These are phyloP conservation scores for Grosmannia huntii DNA, from an alignment of 2,329 filamentous ascomycete genomes.

Conservation along the genomic window DNA sequence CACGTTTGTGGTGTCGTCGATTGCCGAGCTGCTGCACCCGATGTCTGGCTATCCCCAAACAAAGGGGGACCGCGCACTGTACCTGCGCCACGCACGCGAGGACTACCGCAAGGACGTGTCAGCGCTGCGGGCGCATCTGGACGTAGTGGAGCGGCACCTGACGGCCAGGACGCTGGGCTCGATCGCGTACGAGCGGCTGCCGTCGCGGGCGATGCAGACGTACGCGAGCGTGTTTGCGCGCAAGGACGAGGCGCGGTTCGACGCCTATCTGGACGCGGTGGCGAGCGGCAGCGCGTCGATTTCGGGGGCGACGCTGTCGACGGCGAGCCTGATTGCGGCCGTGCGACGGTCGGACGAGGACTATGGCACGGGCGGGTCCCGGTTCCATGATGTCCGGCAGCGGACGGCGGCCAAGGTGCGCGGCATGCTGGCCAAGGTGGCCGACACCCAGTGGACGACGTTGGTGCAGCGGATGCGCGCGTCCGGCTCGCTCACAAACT, in stretches of 20 bases:
- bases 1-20: constrained; percentile 42
- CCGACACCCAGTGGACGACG: constrained; percentile 41
- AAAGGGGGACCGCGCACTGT: constrained; percentile 28
- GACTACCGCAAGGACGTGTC: constrained; percentile 38
- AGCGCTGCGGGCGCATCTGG: constrained; percentile 37
- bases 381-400: no score
- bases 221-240: constrained; percentile 34
- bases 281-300: constrained; percentile 34
- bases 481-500: constrained; percentile 36
- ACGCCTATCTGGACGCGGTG: constrained; percentile 34
- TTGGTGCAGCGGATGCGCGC: constrained; percentile 45
- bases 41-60: constrained; percentile 14
- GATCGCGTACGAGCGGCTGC: constrained; percentile 45
- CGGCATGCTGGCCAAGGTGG: constrained; percentile 22
- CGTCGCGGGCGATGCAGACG: constrained; percentile 42
- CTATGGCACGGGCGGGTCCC: no score
- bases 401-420: no score
- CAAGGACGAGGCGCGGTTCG: constrained; percentile 38
- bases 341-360: no score
- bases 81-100: constrained; percentile 41
- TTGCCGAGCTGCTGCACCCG: constrained; percentile 41
- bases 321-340: constrained; percentile 39
- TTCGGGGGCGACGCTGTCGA: constrained; percentile 42
- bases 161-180: constrained; percentile 29
- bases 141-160: constrained; percentile 40